A percentile compares a stretch with the other conserved stretches of the same genome.
These are phyloP conservation scores for Pyrus pyrifolia DNA, from an alignment of 306 rosid genomes.

Conservation along the genomic window DNA sequence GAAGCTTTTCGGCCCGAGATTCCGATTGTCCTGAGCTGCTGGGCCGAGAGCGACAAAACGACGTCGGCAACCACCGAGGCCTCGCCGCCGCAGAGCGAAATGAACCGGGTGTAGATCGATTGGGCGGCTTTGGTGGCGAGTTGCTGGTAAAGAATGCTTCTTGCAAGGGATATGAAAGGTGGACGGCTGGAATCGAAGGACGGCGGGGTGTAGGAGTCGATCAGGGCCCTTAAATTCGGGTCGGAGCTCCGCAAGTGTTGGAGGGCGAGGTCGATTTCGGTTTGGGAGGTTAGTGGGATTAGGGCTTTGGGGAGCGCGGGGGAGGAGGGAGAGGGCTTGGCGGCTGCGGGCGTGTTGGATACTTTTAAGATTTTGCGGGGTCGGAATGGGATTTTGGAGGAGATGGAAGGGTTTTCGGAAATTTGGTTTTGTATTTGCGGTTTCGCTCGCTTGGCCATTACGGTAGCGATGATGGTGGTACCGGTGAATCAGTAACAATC, in stretches of 20 bases:
- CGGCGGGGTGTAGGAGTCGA: constrained; percentile 42
- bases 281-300: constrained; percentile 27
- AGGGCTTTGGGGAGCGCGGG: constrained; percentile 3
- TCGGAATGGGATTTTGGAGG: constrained; percentile 49
- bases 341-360: constrained; percentile 10
- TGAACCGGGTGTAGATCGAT: constrained; percentile 53
- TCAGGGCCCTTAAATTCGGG: constrained; percentile 27
- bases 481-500: not conserved
- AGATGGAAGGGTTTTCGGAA: constrained; percentile 15
- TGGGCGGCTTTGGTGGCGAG: constrained; percentile 60
- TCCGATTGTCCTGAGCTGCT: constrained; percentile 46
- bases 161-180: constrained; percentile 54
- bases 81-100: constrained; percentile 58
- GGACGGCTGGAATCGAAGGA: constrained; percentile 26
- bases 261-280: constrained; percentile 49
- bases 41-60: constrained; percentile 36
- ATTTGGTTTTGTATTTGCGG: not conserved
- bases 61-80: constrained; percentile 29
- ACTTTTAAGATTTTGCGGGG: constrained; percentile 44
- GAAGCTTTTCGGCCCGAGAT: constrained; percentile 67
- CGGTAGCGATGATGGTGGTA: not conserved
- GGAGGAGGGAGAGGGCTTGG: not conserved
- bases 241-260: constrained; percentile 52
- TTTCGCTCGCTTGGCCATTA: constrained; percentile 22
- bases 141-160: constrained; percentile 63